These are phyloP conservation scores for Coemansia sp. DNA, from an alignment of 192 early-diverging fungal species.

Conservation along the genomic window DNA sequence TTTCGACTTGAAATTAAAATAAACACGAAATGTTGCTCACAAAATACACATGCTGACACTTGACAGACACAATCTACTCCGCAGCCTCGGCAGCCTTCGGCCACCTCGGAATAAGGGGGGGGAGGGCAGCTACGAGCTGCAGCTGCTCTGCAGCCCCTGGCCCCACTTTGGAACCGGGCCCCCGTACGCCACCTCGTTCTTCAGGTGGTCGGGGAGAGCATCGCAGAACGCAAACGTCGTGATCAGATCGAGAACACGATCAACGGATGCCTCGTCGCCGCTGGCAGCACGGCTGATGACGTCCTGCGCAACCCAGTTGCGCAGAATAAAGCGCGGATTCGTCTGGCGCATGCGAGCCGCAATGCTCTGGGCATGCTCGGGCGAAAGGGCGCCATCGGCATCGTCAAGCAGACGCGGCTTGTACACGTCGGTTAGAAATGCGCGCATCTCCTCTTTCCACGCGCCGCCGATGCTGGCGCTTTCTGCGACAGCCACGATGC, in stretches of 20 bases:
- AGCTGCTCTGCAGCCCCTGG: constrained; percentile 67
- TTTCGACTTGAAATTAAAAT: not conserved
- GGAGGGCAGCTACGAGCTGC: constrained; percentile 59
- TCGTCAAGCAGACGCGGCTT: constrained; percentile 58
- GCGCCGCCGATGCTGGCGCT: constrained; percentile 8
- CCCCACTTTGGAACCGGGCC: constrained; percentile 64
- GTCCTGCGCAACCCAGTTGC: constrained; percentile 78
- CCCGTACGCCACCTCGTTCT: constrained; percentile 43
- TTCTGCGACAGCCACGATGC: constrained; percentile 3
- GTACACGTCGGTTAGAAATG: constrained; percentile 54
- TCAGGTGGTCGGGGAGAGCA: constrained; percentile 37
- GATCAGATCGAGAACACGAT: constrained; percentile 43
- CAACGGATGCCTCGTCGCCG: constrained; percentile 42
- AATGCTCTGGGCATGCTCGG: no score
- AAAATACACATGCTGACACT: no score
- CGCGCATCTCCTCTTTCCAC: constrained; percentile 23
- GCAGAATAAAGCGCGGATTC: constrained; percentile 79
- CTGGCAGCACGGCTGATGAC: constrained; percentile 58
- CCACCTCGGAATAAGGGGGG: no score
- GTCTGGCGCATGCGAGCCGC: constrained; percentile 59
- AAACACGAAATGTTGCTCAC: not conserved
- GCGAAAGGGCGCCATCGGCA: constrained; percentile 1
- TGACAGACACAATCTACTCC: no score
- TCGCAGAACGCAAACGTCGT: constrained; percentile 57
- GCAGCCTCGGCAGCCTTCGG: no score